Conservation (phyloP, 768 basidiomycete genomes). For the Collybia nuda region DNA sequence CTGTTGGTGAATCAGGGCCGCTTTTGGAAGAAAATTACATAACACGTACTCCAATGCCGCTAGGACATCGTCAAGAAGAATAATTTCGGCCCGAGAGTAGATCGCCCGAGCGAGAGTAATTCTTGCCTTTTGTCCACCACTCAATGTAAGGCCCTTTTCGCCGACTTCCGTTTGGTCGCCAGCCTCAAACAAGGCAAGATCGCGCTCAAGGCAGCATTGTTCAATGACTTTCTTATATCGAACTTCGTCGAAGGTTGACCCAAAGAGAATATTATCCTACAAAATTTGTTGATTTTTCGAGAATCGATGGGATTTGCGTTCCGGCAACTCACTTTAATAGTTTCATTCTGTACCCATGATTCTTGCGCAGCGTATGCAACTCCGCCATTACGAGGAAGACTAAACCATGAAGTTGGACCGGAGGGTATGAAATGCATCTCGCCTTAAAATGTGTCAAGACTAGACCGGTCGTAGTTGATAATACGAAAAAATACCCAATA, state of each 20-base stretch:
- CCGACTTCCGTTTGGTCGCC: slow-evolving; percentile 73
- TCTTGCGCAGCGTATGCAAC: slow-evolving; percentile 84
- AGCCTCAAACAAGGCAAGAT: slow-evolving; percentile 67
- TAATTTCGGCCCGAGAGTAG: slow-evolving; percentile 52
- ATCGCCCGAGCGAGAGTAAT: slow-evolving; percentile 46
- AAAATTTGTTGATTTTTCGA: neutral
- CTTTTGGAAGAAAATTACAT: neutral
- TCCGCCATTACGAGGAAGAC: slow-evolving; percentile 65
- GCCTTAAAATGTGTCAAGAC: slow-evolving; percentile 25
- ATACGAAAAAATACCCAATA: slow-evolving; percentile 35
- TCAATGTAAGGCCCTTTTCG: slow-evolving; percentile 64
- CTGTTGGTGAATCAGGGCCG: slow-evolving; percentile 14
- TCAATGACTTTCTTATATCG: slow-evolving; percentile 76
- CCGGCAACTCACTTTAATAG: slow-evolving; percentile 46
- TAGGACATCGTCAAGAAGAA: slow-evolving; percentile 74
- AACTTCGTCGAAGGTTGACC: slow-evolving; percentile 70
- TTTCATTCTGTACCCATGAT: slow-evolving; percentile 84
- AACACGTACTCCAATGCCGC: slow-evolving; percentile 54
- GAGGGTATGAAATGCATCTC: slow-evolving; percentile 67
- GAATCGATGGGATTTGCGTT: neutral
- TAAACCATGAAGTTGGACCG: slow-evolving; percentile 59
- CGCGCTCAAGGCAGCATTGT: slow-evolving; percentile 73
- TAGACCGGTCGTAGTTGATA: neutral
- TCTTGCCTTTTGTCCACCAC: slow-evolving; percentile 54
- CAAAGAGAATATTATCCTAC: slow-evolving; percentile 82